Evolutionary conservation across 2,329 filamentous ascomycete species (phyloP), one percentile per base, ranked within the genome.

Genomic region (Colletotrichum melonis): DNA sequence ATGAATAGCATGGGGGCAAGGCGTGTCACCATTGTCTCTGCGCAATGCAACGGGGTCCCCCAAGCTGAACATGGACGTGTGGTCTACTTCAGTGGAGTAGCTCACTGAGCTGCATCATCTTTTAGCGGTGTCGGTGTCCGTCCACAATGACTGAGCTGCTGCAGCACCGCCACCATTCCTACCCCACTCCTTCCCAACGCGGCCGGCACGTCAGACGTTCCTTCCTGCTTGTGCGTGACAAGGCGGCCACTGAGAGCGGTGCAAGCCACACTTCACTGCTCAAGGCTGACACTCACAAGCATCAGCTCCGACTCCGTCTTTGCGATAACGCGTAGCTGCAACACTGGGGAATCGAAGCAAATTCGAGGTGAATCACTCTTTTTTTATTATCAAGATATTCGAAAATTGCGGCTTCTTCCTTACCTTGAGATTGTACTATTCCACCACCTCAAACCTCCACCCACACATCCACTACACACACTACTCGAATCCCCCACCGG

Each of bases 371-470:
- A 49, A 16, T 28, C 26, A 24, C 52, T 3, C 14, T 22, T 22
- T 49, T 49, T 49, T 38, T 19, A 2, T 11, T 38, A 54, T 24
- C 77, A 55, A 78, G 80, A 3, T 84, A 81, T 59, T 82, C 82
- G 46, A 49, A 16, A 46, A 52, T 14, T 49, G 30, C 58, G 76
- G 82, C 4, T 62, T 78, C 22, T 49, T 58, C 57, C 30, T 24
- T 32, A 46, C 32, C 32, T 19, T 49, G 16, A 19, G 6, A 22
- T 49, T 49, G 24, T 30, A 42, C 6, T 16, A 14, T 19, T 8
- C 54, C 22, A 22, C n/a, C 14, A 42, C 24, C 26, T 55, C 28
- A 16, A 19, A 32, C 42, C 35, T 9, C 26, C n/a, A 49, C 46
- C 30, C 42, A 42, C 26, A 38, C 56, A 35, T 22, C 42, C 42